These are phyloP conservation scores for Candida albicans DNA, from an alignment of 1,139 yeast species.

Conservation along the genomic window DNA sequence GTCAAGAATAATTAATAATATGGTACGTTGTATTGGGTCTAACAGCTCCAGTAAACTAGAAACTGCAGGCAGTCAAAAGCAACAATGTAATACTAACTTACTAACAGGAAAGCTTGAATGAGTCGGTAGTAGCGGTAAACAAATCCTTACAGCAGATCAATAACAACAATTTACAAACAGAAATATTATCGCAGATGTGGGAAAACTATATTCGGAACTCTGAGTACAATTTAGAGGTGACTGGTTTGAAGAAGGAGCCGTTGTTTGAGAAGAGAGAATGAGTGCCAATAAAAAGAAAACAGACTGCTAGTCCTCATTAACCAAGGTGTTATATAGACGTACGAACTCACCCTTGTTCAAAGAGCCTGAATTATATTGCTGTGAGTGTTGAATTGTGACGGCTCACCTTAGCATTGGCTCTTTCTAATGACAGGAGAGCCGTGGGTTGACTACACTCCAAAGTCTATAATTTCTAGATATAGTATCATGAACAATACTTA, in stretches of 20 bases:
- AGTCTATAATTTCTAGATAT: not conserved
- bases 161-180: conserved; percentile 67
- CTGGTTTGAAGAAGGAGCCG: conserved; percentile 42
- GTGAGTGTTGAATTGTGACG: too few species aligned
- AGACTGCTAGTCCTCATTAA: not conserved
- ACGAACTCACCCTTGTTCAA: too few species aligned
- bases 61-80: not conserved
- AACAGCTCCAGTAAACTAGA: not conserved
- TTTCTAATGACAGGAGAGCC: too few species aligned
- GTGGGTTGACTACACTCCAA: not conserved
- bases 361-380: too few species aligned
- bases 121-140: conserved; percentile 67
- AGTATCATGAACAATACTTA: not conserved
- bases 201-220: conserved; percentile 73
- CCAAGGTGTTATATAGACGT: too few species aligned
- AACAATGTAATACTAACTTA: conserved; percentile 1
- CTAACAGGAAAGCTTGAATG: conserved; percentile 62
- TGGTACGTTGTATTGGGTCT: conserved; percentile 45
- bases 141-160: conserved; percentile 60
- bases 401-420: too few species aligned
- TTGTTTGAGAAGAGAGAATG: not conserved
- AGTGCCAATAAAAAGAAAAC: not conserved
- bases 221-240: conserved; percentile 69
- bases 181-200: conserved; percentile 79
- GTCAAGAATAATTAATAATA: conserved; percentile 73